These are phyloP conservation scores for Diplodia mutila DNA, from an alignment of 2,329 filamentous ascomycete species.

Conservation along the genomic window DNA sequence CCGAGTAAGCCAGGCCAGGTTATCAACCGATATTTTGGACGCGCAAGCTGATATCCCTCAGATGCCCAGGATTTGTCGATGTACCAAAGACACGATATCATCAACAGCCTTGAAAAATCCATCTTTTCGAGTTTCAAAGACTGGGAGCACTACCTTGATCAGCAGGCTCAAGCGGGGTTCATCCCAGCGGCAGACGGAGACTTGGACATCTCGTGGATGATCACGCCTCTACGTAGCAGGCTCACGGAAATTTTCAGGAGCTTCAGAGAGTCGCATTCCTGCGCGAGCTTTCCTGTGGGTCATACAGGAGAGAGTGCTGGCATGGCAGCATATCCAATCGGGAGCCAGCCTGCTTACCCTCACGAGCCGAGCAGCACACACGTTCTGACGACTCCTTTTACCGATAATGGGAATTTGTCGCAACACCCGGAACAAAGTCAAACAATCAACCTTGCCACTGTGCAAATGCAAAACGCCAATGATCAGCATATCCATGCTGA, in stretches of 20 bases:
- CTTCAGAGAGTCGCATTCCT: neutral
- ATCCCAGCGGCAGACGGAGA: neutral
- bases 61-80: neutral
- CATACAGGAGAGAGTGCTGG: neutral
- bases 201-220: neutral
- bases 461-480: too few relatives aligned
- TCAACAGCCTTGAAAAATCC: neutral
- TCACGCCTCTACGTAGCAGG: neutral
- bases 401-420: too few relatives aligned
- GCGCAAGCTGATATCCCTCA: neutral
- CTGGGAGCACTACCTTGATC: neutral
- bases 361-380: too few relatives aligned
- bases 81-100: neutral
- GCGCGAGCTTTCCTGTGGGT: accelerated
- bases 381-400: too few relatives aligned
- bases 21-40: neutral
- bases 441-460: too few relatives aligned
- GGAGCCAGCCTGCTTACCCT: too few relatives aligned
- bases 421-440: too few relatives aligned
- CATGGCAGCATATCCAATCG: neutral
- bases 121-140: neutral
- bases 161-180: neutral
- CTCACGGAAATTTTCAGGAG: neutral
- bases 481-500: neutral
- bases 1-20: neutral